Conservation (phyloP, 768 basidiomycete species). For the Xerocomellus chrysenteron region DNA sequence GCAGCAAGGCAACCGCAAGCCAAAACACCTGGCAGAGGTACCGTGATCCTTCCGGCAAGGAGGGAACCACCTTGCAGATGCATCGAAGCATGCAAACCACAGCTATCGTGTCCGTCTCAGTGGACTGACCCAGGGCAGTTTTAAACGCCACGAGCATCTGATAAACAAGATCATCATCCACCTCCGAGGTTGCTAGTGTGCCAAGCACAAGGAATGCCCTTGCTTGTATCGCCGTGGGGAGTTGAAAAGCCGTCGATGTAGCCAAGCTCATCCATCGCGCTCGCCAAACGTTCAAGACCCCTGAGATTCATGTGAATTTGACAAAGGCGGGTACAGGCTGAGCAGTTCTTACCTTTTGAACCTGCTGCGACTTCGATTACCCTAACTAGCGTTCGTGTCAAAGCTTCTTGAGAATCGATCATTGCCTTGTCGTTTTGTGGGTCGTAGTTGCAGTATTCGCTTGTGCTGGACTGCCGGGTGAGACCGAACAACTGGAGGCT, state of each 20-base stretch:
- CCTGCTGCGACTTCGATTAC: conserved; percentile 66
- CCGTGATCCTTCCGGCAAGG: conserved; percentile 63
- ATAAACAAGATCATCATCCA: conserved; percentile 91
- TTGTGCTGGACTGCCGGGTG: conserved; percentile 54
- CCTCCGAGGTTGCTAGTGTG: conserved; percentile 76
- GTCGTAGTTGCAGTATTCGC: conserved; percentile 66
- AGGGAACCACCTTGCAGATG: conserved; percentile 74
- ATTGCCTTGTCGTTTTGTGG: conserved; percentile 49
- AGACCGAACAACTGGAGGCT: conserved; percentile 75
- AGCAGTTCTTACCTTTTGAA: conserved; percentile 55
- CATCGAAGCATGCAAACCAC: conserved; percentile 89
- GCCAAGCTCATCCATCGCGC: conserved; percentile 92
- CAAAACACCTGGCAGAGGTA: conserved; percentile 81
- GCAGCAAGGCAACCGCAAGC: conserved; percentile 81
- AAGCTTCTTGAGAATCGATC: conserved; percentile 65
- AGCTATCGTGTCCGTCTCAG: conserved; percentile 65
- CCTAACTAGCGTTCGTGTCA: conserved; percentile 61
- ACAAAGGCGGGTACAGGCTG: background rate
- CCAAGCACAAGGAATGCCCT: conserved; percentile 84
- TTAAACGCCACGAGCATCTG: conserved; percentile 89
- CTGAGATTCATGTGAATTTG: conserved; percentile 37
- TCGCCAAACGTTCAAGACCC: conserved; percentile 83
- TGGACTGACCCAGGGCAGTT: conserved; percentile 64
- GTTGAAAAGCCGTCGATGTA: conserved; percentile 86
- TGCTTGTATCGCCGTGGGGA: conserved; percentile 83